Percentiles rank a stretch among this genome's conserved stretches.
Evolutionary conservation across 768 basidiomycete species (phyloP).

Genomic region (Leucocoprinus sp.): DNA sequence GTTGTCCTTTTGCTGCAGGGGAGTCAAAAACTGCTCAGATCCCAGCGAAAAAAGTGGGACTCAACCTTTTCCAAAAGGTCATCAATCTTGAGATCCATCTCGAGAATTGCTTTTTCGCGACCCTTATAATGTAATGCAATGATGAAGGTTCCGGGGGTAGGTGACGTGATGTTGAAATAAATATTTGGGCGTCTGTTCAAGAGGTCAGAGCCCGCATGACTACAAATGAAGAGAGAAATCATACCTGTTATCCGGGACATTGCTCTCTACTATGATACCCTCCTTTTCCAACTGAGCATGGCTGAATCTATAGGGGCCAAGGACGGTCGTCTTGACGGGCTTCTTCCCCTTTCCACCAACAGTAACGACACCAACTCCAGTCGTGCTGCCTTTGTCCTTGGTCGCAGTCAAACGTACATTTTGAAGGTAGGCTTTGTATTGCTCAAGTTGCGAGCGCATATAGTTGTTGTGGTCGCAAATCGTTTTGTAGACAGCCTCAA

Average conservation of each 20-base stretch:
- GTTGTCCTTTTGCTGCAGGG: slow-evolving; percentile 94
- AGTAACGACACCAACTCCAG: slow-evolving; percentile 88
- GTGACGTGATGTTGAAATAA: slow-evolving; percentile 98
- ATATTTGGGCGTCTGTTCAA: slow-evolving; percentile 82
- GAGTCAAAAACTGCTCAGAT: slow-evolving; percentile 6
- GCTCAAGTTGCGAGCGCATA: slow-evolving; percentile 90
- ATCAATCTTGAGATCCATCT: slow-evolving; percentile 99
- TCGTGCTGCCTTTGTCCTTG: slow-evolving; percentile 83
- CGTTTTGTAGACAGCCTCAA: slow-evolving; percentile 98
- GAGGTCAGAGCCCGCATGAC: slow-evolving; percentile 12
- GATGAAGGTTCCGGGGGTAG: slow-evolving; percentile 96
- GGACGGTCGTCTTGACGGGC: slow-evolving; percentile 69
- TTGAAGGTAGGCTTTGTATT: slow-evolving; percentile 98
- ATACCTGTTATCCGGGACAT: slow-evolving; percentile 96
- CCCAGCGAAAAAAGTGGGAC: slow-evolving; percentile 15
- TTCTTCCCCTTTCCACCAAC: slow-evolving; percentile 99
- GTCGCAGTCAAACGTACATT: slow-evolving; percentile 88
- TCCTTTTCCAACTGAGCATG: slow-evolving; percentile 99
- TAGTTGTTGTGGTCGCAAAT: slow-evolving; percentile 99
- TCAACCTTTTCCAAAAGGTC: slow-evolving; percentile 91
- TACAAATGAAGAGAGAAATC: slow-evolving; percentile 17
- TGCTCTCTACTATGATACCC: slow-evolving; percentile 98
- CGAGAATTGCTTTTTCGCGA: slow-evolving; percentile 95
- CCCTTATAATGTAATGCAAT: slow-evolving; percentile 99
- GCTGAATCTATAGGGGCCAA: slow-evolving; percentile 96